A percentile compares a stretch with the other conserved stretches of the same genome.
Conservation (phyloP, 202 grass and related monocot genomes). For the Cymbopogon flexuosus region DNA sequence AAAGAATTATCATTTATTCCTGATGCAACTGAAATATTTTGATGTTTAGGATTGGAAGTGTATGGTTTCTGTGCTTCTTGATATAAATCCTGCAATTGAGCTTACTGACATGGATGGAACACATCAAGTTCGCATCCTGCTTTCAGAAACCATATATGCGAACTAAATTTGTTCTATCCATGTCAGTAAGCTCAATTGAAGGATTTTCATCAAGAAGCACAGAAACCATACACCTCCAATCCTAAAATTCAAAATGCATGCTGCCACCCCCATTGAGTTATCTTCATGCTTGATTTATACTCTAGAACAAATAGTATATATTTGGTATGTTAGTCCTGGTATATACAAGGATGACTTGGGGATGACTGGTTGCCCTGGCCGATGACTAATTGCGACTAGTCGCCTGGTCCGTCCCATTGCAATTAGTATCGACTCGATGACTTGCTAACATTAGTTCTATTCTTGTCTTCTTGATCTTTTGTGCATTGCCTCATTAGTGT, state of each 20-base stretch:
- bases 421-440: neutral
- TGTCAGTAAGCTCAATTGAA: slow-evolving; percentile 65
- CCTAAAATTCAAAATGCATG: slow-evolving; percentile 54
- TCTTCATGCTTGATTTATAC: too few relatives aligned
- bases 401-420: neutral
- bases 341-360: too few relatives aligned
- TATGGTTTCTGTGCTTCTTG: slow-evolving; percentile 84
- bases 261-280: too few relatives aligned
- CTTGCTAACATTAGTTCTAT: neutral
- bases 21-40: slow-evolving; percentile 1
- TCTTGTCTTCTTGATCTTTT: slow-evolving; percentile 8
- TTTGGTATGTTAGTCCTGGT: too few relatives aligned
- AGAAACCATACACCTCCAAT: slow-evolving; percentile 90
- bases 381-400: neutral
- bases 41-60: slow-evolving; percentile 83
- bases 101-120: slow-evolving; percentile 90
- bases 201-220: slow-evolving; percentile 90
- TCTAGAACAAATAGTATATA: too few relatives aligned
- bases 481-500: neutral
- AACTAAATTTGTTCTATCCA: slow-evolving; percentile 92
- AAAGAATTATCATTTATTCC: neutral
- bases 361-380: too few relatives aligned
- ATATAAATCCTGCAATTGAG: slow-evolving; percentile 69
- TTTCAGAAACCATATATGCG: too few relatives aligned
- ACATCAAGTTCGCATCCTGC: slow-evolving; percentile 81